These are phyloP conservation scores for Arthrinium puccinioides DNA, from an alignment of 2,329 filamentous ascomycete species.

Conservation along the genomic window DNA sequence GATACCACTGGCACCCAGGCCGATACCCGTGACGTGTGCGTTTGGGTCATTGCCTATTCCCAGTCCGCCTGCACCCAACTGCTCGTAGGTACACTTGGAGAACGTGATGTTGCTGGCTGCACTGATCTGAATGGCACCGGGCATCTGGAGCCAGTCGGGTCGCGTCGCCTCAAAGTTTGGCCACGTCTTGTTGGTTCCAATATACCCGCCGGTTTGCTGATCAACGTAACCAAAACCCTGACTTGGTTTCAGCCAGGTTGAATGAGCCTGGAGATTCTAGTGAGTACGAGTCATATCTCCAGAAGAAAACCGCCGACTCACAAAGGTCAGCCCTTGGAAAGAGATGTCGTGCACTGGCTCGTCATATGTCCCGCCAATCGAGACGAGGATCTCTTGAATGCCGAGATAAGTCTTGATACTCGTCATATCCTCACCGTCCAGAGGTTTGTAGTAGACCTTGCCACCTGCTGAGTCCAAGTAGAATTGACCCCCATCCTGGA, in stretches of 20 bases:
- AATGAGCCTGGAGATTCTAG: too few species aligned
- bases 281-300: too few species aligned
- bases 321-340: neutral
- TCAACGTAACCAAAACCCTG: neutral
- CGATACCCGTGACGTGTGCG: neutral
- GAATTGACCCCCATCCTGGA: neutral
- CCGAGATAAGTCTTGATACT: neutral
- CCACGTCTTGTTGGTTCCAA: slow-evolving; percentile 1
- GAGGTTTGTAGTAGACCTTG: slow-evolving; percentile 2
- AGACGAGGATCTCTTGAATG: neutral
- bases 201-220: neutral
- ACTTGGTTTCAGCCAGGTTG: neutral
- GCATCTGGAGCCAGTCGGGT: neutral
- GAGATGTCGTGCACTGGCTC: neutral
- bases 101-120: neutral
- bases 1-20: neutral
- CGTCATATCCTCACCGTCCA: neutral
- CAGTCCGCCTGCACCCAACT: neutral
- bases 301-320: too few species aligned
- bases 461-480: neutral
- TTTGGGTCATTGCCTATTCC: slow-evolving; percentile 1
- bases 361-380: neutral
- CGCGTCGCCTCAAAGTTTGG: neutral
- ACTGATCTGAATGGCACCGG: slow-evolving; percentile 1
- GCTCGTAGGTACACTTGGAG: neutral